Conservation (phyloP, 306 rosid genomes). For the Arachis hypogaea region DNA sequence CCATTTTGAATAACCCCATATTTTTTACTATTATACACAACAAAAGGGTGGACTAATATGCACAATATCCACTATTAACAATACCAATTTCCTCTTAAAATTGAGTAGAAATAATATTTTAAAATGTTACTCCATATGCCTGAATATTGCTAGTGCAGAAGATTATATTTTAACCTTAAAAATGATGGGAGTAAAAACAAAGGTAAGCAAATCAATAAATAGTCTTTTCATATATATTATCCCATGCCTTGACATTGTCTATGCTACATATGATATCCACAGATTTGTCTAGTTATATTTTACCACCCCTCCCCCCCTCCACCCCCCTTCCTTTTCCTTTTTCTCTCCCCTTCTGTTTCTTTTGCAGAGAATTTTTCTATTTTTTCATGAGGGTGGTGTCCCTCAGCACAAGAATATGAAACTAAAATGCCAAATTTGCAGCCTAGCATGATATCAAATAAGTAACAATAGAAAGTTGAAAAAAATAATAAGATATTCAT, state of each 20-base stretch:
- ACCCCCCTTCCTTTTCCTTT: too few relatives aligned
- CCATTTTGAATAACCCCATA: too few relatives aligned
- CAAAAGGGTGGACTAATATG: too few relatives aligned
- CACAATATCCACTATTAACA: not conserved
- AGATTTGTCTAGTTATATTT: not conserved
- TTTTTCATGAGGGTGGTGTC: not conserved
- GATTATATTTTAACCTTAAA: not conserved
- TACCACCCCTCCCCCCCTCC: too few relatives aligned
- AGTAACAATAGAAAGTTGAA: constrained; percentile 22
- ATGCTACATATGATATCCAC: constrained; percentile 4
- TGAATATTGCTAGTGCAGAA: not conserved
- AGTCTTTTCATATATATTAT: not conserved
- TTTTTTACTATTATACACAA: too few relatives aligned
- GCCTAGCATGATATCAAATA: constrained; percentile 18
- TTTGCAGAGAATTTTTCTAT: not conserved
- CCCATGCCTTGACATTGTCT: not conserved
- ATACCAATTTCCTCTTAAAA: not conserved
- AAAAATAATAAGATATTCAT: constrained; percentile 28
- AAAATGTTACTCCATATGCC: not conserved
- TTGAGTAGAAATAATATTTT: not conserved
- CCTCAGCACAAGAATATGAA: constrained; percentile 26
- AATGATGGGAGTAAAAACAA: not conserved
- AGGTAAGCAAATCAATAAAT: not conserved
- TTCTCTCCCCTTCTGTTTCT: too few relatives aligned
- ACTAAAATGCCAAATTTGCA: constrained; percentile 5